Evolutionary conservation across 177 flowering plant genomes (phyloP).

Genomic region (Tripterygium wilfordii): DNA sequence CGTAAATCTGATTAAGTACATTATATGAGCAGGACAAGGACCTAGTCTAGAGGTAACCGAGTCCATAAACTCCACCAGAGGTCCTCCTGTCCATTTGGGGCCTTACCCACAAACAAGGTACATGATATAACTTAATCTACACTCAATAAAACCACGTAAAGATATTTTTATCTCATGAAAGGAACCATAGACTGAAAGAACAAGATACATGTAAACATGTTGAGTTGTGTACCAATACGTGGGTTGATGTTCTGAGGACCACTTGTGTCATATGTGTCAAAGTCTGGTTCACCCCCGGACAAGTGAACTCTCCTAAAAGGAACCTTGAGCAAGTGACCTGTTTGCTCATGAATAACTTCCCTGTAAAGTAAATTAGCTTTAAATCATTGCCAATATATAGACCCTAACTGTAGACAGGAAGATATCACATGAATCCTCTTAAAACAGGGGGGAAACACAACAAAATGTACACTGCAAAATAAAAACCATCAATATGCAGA

Average conservation of each 20-base stretch:
- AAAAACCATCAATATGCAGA: not conserved
- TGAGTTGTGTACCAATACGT: conserved; percentile 44
- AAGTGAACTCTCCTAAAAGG: conserved; percentile 91
- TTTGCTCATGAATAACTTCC: conserved; percentile 82
- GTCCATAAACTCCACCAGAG: not conserved
- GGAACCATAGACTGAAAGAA: not conserved
- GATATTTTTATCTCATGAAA: too few relatives aligned
- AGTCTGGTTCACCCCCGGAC: conserved; percentile 70
- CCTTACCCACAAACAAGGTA: too few relatives aligned
- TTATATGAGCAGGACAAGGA: not conserved
- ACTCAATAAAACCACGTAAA: too few relatives aligned
- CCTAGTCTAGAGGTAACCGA: not conserved
- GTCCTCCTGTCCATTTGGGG: too few relatives aligned
- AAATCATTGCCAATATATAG: conserved; percentile 9
- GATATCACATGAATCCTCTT: too few relatives aligned
- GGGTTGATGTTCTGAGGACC: conserved; percentile 91
- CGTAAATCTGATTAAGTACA: not conserved
- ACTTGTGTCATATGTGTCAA: conserved; percentile 94
- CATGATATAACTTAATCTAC: not conserved
- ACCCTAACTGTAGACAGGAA: too few relatives aligned
- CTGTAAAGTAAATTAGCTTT: conserved; percentile 34
- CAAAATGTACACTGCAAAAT: not conserved
- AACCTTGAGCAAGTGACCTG: conserved; percentile 81
- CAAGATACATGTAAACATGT: not conserved
- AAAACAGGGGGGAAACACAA: too few relatives aligned